Conservation (phyloP, 2,329 filamentous ascomycete genomes). For the Hypoxylon sp. region DNA sequence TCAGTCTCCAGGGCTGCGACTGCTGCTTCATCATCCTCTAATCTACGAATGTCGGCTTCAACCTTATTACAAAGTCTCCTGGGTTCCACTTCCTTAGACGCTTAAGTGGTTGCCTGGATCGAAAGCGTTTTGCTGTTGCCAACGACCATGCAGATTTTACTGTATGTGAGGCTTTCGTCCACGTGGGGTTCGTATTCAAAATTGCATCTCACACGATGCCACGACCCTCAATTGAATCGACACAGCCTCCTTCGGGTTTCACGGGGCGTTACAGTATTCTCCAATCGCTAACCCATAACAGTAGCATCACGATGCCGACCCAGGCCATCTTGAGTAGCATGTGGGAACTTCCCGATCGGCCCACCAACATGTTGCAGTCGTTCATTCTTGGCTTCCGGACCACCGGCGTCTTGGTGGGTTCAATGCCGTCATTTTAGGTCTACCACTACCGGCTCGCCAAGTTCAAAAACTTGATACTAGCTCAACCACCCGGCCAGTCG, state of each 20-base stretch:
- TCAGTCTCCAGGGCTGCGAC: too few relatives aligned
- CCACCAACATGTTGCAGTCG: constrained; percentile 8
- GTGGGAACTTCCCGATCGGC: constrained; percentile 12
- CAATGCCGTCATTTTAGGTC: constrained; percentile 32
- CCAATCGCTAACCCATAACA: neutral
- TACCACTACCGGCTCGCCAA: constrained; percentile 30
- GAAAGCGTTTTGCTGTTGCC: neutral
- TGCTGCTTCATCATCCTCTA: neutral
- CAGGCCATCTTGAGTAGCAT: neutral
- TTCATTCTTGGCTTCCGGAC: constrained; percentile 23
- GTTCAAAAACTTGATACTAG: constrained; percentile 26
- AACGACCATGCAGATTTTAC: neutral
- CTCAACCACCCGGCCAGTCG: constrained; percentile 4
- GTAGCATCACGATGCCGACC: neutral
- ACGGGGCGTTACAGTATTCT: neutral
- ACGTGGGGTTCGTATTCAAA: constrained; percentile 20
- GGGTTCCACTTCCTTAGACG: constrained; percentile 24
- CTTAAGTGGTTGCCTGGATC: constrained; percentile 22
- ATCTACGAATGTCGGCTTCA: neutral
- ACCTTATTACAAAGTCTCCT: neutral
- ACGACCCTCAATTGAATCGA: constrained; percentile 1
- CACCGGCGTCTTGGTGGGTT: constrained; percentile 18
- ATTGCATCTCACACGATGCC: constrained; percentile 8
- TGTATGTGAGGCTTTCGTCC: neutral
- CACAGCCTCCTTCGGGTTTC: constrained; percentile 19